These are phyloP conservation scores for Wallacemonas sp. DNA, from an alignment of 208 protist genomes.

Conservation along the genomic window DNA sequence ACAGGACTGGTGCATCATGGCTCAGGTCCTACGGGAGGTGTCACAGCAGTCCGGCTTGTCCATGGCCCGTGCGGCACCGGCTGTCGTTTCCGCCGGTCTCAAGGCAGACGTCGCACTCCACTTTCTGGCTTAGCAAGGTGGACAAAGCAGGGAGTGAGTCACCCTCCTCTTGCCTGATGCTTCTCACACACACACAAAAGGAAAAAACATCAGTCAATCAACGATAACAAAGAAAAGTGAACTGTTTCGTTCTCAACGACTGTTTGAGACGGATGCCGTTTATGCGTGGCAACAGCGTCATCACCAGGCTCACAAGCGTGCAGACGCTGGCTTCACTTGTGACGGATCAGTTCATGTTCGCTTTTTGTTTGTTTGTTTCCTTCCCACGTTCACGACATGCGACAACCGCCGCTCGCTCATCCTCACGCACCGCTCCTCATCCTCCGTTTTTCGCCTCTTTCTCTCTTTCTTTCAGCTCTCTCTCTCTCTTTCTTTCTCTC, in stretches of 20 bases:
- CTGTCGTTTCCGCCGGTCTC: constrained; percentile 35
- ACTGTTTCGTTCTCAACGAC: too few relatives aligned
- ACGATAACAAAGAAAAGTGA: constrained; percentile 14
- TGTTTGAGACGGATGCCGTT: too few relatives aligned
- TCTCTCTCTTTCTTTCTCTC: constrained; percentile 13
- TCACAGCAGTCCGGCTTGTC: constrained; percentile 24
- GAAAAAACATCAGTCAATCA: constrained; percentile 7
- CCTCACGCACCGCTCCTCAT: too few relatives aligned
- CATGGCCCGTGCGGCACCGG: constrained; percentile 31
- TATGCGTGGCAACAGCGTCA: too few relatives aligned
- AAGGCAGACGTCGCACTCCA: constrained; percentile 33
- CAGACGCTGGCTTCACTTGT: too few relatives aligned
- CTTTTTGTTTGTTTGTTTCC: neutral
- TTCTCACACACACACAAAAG: neutral
- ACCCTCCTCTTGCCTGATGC: neutral
- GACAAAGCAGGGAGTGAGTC: neutral
- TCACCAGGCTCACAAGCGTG: too few relatives aligned
- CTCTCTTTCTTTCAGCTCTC: constrained; percentile 11
- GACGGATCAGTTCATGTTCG: too few relatives aligned
- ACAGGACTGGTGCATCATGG: constrained; percentile 17
- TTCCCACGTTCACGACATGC: too few relatives aligned
- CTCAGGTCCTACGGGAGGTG: constrained; percentile 20
- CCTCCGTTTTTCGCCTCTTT: too few relatives aligned
- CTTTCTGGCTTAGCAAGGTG: constrained; percentile 22
- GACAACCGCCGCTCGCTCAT: too few relatives aligned